These are phyloP conservation scores for Aspergillus bombycis DNA, from an alignment of 2,329 filamentous ascomycete species.

Conservation along the genomic window DNA sequence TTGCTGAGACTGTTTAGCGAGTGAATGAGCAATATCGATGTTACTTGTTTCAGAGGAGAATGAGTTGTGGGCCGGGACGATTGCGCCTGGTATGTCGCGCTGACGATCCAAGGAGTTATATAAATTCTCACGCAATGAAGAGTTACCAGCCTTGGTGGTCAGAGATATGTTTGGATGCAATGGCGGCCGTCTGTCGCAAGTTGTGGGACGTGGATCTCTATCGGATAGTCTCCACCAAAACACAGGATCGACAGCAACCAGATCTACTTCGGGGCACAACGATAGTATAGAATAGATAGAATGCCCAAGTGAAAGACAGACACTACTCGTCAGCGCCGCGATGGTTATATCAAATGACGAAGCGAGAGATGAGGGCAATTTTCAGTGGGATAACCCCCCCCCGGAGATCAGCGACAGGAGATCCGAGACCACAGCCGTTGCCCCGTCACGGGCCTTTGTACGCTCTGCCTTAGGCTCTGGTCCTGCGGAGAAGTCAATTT, in stretches of 20 bases:
- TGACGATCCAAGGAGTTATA: background rate
- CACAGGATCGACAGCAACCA: conserved; percentile 17
- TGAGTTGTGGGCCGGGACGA: background rate
- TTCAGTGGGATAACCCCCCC: background rate
- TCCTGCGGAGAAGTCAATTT: background rate
- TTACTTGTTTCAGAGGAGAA: background rate
- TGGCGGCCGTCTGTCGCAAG: conserved; percentile 7
- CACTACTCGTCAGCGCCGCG: background rate
- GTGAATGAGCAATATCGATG: background rate
- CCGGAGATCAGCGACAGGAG: background rate
- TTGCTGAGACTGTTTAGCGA: background rate
- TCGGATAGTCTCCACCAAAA: conserved; percentile 22
- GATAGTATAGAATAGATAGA: background rate
- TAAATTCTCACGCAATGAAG: background rate
- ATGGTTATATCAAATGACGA: background rate
- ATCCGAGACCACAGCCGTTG: background rate
- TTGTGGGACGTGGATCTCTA: conserved; percentile 16
- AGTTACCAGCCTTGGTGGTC: background rate
- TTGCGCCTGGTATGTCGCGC: background rate
- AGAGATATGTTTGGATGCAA: conserved; percentile 4
- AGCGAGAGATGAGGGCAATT: background rate
- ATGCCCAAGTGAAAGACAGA: conserved; percentile 2
- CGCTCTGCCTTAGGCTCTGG: background rate
- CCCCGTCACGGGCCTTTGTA: background rate
- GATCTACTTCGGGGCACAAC: conserved; percentile 5